phyloP scores from a whole-genome alignment of 2,329 filamentous ascomycete species.

The Fusarium udum region DNA sequence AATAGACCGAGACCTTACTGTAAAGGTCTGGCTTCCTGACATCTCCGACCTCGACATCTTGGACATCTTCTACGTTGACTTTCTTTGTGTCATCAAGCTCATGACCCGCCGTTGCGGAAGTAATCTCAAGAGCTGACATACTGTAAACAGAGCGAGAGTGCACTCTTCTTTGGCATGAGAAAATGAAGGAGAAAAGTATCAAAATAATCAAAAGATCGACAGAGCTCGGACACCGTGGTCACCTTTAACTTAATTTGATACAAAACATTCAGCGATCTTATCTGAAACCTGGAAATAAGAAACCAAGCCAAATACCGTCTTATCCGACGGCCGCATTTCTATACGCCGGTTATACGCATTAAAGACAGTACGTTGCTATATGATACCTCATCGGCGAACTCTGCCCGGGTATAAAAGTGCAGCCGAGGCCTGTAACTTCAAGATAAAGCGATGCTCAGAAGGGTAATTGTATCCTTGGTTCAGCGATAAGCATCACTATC shows the following conservation, averaged over 20 bases:
- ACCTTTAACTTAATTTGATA: background rate
- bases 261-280: no score
- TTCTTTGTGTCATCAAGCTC: background rate
- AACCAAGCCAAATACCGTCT: background rate
- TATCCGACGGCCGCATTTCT: background rate
- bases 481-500: background rate
- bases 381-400: background rate
- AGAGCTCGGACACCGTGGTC: background rate
- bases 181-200: no score
- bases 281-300: background rate
- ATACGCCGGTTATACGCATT: background rate
- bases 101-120: background rate
- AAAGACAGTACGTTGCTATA: accelerated
- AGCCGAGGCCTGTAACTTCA: background rate
- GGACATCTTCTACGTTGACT: background rate
- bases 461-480: background rate
- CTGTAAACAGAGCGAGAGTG: accelerated
- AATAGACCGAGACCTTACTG: background rate
- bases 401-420: background rate
- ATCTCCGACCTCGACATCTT: slow-evolving; percentile 1
- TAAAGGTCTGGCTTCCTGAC: background rate
- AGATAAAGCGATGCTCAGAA: slow-evolving; percentile 1
- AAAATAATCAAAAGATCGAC: background rate
- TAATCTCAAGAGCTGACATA: slow-evolving; percentile 1
- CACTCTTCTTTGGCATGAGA: background rate